Conservation (phyloP, 768 basidiomycete species). For the Russula sp. region DNA sequence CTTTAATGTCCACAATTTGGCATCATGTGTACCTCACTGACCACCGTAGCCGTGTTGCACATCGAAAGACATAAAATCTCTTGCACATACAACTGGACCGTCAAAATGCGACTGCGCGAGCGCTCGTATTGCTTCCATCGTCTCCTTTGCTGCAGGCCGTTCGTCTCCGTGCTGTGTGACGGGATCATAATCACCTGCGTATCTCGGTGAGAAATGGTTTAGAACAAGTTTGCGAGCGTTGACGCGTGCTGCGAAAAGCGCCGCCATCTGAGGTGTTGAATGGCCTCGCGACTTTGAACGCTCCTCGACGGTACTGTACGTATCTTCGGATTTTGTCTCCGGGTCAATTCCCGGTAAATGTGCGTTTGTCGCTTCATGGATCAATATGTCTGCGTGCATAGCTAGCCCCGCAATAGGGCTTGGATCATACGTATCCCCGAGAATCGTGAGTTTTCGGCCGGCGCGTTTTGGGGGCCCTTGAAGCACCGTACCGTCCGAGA, state of each 20-base stretch:
- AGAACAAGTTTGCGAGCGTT: constrained; percentile 61
- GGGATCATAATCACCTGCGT: constrained; percentile 61
- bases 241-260: constrained; percentile 66
- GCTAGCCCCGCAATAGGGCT: constrained; percentile 62
- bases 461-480: constrained; percentile 60
- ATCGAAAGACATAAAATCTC: constrained; percentile 71
- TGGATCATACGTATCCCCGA: constrained; percentile 85
- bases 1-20: constrained; percentile 7
- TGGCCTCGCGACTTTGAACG: constrained; percentile 77
- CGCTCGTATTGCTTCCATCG: constrained; percentile 61
- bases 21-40: constrained; percentile 18
- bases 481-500: constrained; percentile 71
- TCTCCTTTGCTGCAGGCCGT: constrained; percentile 38
- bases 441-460: constrained; percentile 74
- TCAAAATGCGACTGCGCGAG: constrained; percentile 56
- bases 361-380: constrained; percentile 92
- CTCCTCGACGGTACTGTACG: constrained; percentile 56
- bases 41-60: constrained; percentile 40
- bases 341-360: constrained; percentile 65
- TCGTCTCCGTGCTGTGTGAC: constrained; percentile 39
- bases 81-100: constrained; percentile 63
- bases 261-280: constrained; percentile 91
- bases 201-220: constrained; percentile 85
- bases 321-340: constrained; percentile 56
- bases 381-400: constrained; percentile 62